Conservation (phyloP, 345 rosid species). For the Eutrema yunnanense region DNA sequence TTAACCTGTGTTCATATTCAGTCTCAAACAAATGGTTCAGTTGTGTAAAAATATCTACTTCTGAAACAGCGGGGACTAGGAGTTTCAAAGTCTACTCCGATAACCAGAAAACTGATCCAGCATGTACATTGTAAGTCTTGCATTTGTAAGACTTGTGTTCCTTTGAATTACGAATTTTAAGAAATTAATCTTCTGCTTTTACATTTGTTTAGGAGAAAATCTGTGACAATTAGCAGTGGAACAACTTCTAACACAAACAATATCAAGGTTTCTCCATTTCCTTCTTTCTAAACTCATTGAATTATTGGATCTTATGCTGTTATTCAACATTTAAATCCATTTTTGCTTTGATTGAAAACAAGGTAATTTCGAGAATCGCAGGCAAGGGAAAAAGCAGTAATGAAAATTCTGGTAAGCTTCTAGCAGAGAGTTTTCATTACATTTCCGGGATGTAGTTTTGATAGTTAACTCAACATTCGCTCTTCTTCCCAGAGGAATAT, state of each 20-base stretch:
- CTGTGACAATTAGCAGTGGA: conserved; percentile 27
- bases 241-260: conserved; percentile 27
- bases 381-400: conserved; percentile 39
- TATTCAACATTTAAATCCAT: neutral
- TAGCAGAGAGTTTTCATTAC: neutral
- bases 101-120: conserved; percentile 31
- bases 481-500: conserved; percentile 33
- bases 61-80: conserved; percentile 30
- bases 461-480: neutral
- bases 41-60: neutral
- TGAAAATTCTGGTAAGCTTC: conserved; percentile 37
- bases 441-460: neutral
- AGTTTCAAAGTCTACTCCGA: conserved; percentile 47
- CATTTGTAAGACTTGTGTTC: conserved; percentile 9
- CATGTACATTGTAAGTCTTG: conserved; percentile 37
- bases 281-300: neutral
- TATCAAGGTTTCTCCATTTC: conserved; percentile 39
- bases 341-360: conserved; percentile 19
- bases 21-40: neutral
- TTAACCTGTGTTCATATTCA: neutral
- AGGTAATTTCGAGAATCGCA: conserved; percentile 33
- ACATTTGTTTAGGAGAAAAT: conserved; percentile 29
- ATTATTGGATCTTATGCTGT: neutral
- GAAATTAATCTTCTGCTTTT: conserved; percentile 2
- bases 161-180: neutral